phyloP scores from a whole-genome alignment of 176 grass and related monocot genomes.

The barley (Hordeum vulgare) region DNA sequence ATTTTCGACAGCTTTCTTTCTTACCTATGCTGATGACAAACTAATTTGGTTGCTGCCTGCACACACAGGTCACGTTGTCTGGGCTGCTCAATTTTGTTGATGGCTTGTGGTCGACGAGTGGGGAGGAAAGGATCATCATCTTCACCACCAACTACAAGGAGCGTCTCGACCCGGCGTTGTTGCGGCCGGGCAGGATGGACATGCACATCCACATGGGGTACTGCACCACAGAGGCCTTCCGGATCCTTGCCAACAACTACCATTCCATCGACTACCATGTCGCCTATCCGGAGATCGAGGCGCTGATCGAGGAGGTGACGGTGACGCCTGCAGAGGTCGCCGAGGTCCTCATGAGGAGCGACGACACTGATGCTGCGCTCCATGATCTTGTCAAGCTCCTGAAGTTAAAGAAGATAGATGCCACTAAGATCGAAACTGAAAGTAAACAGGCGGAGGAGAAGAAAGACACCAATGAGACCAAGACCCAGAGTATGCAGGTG shows the following conservation, averaged over 20 bases:
- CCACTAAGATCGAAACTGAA: slow-evolving; percentile 13
- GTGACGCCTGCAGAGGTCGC: slow-evolving; percentile 73
- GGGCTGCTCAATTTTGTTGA: slow-evolving; percentile 86
- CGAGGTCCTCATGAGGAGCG: slow-evolving; percentile 67
- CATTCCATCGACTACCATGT: slow-evolving; percentile 41
- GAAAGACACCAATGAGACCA: slow-evolving; percentile 17
- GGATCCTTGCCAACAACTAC: slow-evolving; percentile 66
- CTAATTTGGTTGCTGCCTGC: background rate
- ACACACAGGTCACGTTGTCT: slow-evolving; percentile 52
- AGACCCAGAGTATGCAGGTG: background rate
- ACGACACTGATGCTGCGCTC: slow-evolving; percentile 28
- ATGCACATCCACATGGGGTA: slow-evolving; percentile 91
- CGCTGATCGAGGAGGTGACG: slow-evolving; percentile 24
- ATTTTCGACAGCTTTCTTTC: background rate
- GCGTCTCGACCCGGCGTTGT: slow-evolving; percentile 60
- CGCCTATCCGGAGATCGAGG: slow-evolving; percentile 39
- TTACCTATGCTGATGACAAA: background rate
- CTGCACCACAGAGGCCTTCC: slow-evolving; percentile 58
- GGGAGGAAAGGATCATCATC: slow-evolving; percentile 76
- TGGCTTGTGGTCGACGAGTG: slow-evolving; percentile 74
- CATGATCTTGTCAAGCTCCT: slow-evolving; percentile 37
- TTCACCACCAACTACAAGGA: slow-evolving; percentile 95
- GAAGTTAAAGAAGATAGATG: slow-evolving; percentile 30
- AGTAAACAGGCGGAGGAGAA: background rate
- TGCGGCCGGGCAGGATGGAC: slow-evolving; percentile 76